Evolutionary conservation across 768 basidiomycete species (phyloP), one percentile per base, ranked within the genome.

Genomic region (Suillus subaureus): DNA sequence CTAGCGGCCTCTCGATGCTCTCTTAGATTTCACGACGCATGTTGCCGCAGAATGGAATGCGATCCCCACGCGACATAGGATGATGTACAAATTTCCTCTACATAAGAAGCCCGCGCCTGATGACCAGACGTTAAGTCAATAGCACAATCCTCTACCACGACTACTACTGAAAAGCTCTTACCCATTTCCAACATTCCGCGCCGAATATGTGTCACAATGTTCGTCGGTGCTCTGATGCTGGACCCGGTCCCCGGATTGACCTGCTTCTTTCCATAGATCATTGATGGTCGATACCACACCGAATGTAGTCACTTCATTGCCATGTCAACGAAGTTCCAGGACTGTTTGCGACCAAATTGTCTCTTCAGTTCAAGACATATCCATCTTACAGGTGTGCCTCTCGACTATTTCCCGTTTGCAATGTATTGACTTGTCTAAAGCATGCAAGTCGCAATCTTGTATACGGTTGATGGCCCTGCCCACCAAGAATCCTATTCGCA

Each of bases 271-370:
- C 23, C 21, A 42, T 69, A 93, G 91, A 83, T 93, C 68, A 87
- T 91, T 66, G 91, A 93, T 73, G 91, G 91, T 63, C 87, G 90
- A 69, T 90, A 82, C 76, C 85, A 91, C 78, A 85, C 87, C 18
- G 74, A 77, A 62, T 93, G 91, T 75, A 84, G 85, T 11, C 90
- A 92, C 75, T 92, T 93, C 75, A 79, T 86, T 65, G 84, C 86
- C 62, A 89, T 93, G 86, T 85, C 88, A 52, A 90, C 90, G 23
- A 84, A 81, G 63, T 75, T 83, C 57, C 85, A 90, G 70, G 91
- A 93, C 72, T 93, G 91, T 69, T 74, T 86, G 55, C 79, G 80
- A 66, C 72, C 79, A 4, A 85, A 88, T 69, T 93, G 91, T 75
- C 75, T 91, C 68, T 93, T 93, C 75, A 92, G 91, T 73, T 74